Evolutionary conservation across 495 filamentous ascomycete species (phyloP), one percentile per base, ranked within the genome.

Genomic region (Aspergillus funiculosus): DNA sequence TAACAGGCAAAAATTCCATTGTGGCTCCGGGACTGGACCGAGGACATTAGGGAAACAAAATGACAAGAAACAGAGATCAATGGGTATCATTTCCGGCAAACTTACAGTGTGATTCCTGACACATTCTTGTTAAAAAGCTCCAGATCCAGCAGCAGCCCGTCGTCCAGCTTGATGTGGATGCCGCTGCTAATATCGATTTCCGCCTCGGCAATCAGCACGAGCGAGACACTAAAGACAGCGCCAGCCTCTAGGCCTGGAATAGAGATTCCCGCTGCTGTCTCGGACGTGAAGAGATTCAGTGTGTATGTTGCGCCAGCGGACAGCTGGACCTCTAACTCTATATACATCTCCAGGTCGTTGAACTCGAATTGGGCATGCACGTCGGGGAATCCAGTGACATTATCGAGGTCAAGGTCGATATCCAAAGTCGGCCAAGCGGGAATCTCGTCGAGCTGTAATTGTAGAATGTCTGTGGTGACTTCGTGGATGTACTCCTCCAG

Each of bases 401-500:
- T 25, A 18, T 41, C 39, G n/a, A 41, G 39, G 18, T 29, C 26
- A 17, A 41, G 20, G 25, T 41, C 39, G n/a, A 41, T 2, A 29
- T 41, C 39, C n/a, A 41, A 17, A 2, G 39, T 41, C n/a, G 39
- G 39, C 24, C 24, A 41, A 14, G 39, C 24, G 15, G 39, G 39
- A 11, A 41, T 32, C 3, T 24, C 17, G 6, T 42, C 39, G 24
- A n/a, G n/a, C n/a, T n/a, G n/a, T n/a, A n/a, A n/a, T n/a, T n/a
- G n/a, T n/a, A n/a, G n/a, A n/a, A n/a, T n/a, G n/a, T n/a, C n/a
- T n/a, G n/a, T n/a, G n/a, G 76, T 78, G 8, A 66, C 11, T 15
- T 46, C 31, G 10, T 22, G 25, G 7, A 10, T 9, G 40, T 31
- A 43, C 1, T 21, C 27, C 28, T 43, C 5, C 9, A 31, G 28